These are phyloP conservation scores for Coniochaeta pulveracea DNA, from an alignment of 2,329 filamentous ascomycete genomes.

Conservation along the genomic window DNA sequence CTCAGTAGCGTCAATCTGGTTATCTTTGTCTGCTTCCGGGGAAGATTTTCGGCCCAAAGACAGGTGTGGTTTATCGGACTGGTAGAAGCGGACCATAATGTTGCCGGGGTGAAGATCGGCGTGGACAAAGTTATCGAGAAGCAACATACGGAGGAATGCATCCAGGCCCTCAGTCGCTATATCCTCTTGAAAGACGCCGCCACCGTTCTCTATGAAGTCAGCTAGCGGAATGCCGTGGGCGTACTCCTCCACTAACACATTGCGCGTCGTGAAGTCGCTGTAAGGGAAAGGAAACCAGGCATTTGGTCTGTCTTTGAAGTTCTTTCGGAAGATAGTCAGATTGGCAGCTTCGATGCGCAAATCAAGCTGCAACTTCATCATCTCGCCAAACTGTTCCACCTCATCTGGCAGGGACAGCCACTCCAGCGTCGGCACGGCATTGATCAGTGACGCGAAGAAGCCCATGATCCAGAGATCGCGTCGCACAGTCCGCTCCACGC, in stretches of 20 bases:
- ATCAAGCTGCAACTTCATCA: conserved; percentile 98
- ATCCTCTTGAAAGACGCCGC: conserved; percentile 84
- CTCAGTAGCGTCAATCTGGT: conserved; percentile 68
- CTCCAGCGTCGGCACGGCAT: conserved; percentile 84
- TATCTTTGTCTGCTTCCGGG: conserved; percentile 14
- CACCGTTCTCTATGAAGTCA: conserved; percentile 83
- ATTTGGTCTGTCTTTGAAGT: conserved; percentile 81
- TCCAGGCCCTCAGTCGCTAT: conserved; percentile 93
- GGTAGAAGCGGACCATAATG: conserved; percentile 98
- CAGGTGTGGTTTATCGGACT: conserved; percentile 62
- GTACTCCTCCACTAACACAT: conserved; percentile 90
- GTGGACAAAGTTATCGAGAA: conserved; percentile 96
- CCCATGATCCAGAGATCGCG: conserved; percentile 89
- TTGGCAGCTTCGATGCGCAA: conserved; percentile 91
- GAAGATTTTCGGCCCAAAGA: conserved; percentile 25
- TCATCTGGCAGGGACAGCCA: conserved; percentile 96
- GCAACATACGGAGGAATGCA: conserved; percentile 89
- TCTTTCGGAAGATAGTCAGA: conserved; percentile 73
- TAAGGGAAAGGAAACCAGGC: conserved; percentile 98
- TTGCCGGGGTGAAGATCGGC: conserved; percentile 95
- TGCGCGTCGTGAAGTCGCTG: conserved; percentile 79
- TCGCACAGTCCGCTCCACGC: conserved; percentile 80
- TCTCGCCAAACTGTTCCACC: conserved; percentile 86
- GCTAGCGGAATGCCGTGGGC: conserved; percentile 87
- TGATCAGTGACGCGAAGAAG: conserved; percentile 77